phyloP scores from a whole-genome alignment of 169 alveolate genomes.

The Eimeria zaria region DNA sequence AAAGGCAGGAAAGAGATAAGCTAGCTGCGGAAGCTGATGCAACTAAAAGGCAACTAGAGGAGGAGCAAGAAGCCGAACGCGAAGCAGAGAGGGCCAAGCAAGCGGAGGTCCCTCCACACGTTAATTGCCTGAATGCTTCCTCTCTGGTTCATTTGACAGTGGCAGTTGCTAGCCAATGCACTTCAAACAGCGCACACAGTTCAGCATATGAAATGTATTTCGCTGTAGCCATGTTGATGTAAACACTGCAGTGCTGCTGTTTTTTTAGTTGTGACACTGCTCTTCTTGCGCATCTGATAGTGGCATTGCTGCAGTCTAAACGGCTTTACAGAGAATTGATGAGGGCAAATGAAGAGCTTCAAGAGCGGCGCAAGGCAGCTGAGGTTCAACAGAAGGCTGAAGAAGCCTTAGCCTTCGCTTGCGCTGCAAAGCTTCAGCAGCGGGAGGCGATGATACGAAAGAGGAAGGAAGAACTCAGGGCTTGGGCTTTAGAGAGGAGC shows the following conservation, averaged over 20 bases:
- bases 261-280: neutral
- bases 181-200: neutral
- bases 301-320: constrained; percentile 28
- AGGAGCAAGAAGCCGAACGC: constrained; percentile 13
- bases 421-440: constrained; percentile 48
- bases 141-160: neutral
- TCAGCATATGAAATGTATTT: neutral
- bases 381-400: constrained; percentile 47
- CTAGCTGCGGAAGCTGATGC: constrained; percentile 31
- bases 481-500: constrained; percentile 47
- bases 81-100: constrained; percentile 40
- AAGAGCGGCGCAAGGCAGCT: constrained; percentile 20
- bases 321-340: constrained; percentile 35
- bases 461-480: constrained; percentile 53
- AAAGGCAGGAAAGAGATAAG: neutral
- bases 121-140: neutral
- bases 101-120: constrained; percentile 55
- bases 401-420: constrained; percentile 36
- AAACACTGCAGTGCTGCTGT: neutral
- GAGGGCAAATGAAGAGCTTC: constrained; percentile 42
- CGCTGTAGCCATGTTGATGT: neutral
- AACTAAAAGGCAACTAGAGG: neutral
- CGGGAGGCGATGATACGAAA: constrained; percentile 40
- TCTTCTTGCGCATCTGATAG: neutral
- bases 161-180: neutral